phyloP scores from a whole-genome alignment of 2,329 filamentous ascomycete genomes.

The Trematosphaeria pertusa region DNA sequence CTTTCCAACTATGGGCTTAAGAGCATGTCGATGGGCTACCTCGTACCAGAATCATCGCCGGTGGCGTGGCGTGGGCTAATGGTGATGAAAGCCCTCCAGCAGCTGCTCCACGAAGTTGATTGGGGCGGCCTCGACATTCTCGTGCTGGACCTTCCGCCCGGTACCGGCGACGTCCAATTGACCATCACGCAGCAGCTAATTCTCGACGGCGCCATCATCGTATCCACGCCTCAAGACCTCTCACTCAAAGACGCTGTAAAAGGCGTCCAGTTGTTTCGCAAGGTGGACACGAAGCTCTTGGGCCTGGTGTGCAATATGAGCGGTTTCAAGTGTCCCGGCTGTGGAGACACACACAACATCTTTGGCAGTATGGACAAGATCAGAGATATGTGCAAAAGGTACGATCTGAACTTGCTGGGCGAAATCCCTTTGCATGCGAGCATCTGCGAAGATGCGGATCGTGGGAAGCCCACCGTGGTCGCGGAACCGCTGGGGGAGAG shows the following conservation, averaged over 20 bases:
- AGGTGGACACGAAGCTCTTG: slow-evolving; percentile 78
- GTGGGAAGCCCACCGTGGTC: slow-evolving; percentile 88
- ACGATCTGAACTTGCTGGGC: slow-evolving; percentile 80
- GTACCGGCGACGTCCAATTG: slow-evolving; percentile 93
- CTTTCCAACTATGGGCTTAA: slow-evolving; percentile 94
- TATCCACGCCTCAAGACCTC: slow-evolving; percentile 93
- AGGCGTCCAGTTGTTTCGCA: slow-evolving; percentile 91
- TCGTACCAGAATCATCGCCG: slow-evolving; percentile 79
- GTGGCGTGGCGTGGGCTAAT: slow-evolving; percentile 96
- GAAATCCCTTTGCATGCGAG: slow-evolving; percentile 86
- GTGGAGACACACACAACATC: slow-evolving; percentile 51
- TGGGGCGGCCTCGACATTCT: slow-evolving; percentile 91
- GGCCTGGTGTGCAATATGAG: slow-evolving; percentile 72
- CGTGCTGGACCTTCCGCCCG: slow-evolving; percentile 89
- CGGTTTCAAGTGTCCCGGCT: slow-evolving; percentile 55
- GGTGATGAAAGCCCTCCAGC: slow-evolving; percentile 97
- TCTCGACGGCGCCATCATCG: slow-evolving; percentile 85
- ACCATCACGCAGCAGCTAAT: slow-evolving; percentile 95
- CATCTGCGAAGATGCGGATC: slow-evolving; percentile 87
- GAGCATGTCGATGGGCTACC: slow-evolving; percentile 98
- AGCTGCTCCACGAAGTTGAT: slow-evolving; percentile 92
- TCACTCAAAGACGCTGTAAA: slow-evolving; percentile 91
- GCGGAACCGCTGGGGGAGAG: slow-evolving; percentile 79
- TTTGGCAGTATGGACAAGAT: slow-evolving; percentile 72
- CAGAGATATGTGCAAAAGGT: slow-evolving; percentile 76